Evolutionary conservation across 345 rosid genomes (phyloP).

Genomic region (Draba incana): DNA sequence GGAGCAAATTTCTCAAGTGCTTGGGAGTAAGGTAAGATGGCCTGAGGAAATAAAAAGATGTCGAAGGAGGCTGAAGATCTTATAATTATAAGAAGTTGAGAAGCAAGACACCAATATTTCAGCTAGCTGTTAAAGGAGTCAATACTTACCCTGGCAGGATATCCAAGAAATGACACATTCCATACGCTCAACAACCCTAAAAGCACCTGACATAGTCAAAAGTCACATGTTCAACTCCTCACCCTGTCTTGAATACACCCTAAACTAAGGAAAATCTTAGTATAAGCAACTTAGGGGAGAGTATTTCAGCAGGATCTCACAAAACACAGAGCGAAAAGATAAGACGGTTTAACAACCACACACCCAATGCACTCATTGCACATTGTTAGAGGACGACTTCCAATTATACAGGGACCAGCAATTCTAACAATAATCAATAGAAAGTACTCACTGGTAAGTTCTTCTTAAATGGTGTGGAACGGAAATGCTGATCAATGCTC

Average conservation of each 20-base stretch:
- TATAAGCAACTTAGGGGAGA: constrained; percentile 17
- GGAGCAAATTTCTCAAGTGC: constrained; percentile 97
- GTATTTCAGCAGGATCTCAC: neutral
- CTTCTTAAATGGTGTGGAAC: constrained; percentile 69
- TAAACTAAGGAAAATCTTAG: neutral
- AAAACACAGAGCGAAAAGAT: neutral
- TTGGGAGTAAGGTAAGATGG: constrained; percentile 94
- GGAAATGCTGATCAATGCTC: constrained; percentile 88
- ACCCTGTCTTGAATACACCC: neutral
- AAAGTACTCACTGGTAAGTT: constrained; percentile 78
- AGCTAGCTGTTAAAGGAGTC: constrained; percentile 23
- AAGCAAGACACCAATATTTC: neutral
- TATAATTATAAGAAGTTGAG: neutral
- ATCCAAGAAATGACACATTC: constrained; percentile 94
- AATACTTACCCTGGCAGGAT: constrained; percentile 82
- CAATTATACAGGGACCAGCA: neutral
- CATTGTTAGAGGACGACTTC: neutral
- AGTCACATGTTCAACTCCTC: constrained; percentile 16
- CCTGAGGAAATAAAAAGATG: constrained; percentile 54
- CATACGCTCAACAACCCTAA: constrained; percentile 85
- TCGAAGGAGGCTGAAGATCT: constrained; percentile 10
- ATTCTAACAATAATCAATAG: neutral
- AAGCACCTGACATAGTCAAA: constrained; percentile 64
- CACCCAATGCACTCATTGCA: neutral
- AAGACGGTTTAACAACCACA: neutral